Evolutionary conservation across 164 flowering plant genomes (phyloP).

Genomic region (Malania oleifera): DNA sequence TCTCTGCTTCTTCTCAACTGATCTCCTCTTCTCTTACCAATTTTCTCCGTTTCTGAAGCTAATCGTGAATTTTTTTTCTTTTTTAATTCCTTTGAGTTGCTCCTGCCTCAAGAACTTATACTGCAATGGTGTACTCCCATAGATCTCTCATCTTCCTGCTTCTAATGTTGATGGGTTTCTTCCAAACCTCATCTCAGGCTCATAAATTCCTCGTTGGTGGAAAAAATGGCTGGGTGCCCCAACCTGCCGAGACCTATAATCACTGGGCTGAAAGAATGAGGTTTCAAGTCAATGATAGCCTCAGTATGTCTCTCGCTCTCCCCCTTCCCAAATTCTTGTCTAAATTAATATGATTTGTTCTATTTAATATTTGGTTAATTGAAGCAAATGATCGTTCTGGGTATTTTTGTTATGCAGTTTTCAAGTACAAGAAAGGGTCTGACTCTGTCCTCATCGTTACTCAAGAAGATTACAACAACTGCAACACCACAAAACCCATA

Average conservation of each 20-base stretch:
- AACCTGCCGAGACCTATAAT: conserved; percentile 42
- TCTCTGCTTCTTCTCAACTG: too few species aligned
- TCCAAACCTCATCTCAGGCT: conserved; percentile 30
- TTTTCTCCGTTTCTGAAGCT: too few species aligned
- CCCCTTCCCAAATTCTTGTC: too few species aligned
- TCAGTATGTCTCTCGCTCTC: conserved; percentile 32
- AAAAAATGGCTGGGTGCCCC: conserved; percentile 54
- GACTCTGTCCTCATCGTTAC: conserved; percentile 45
- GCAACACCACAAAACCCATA: conserved; percentile 34
- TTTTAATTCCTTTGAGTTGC: too few species aligned
- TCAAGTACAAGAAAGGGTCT: conserved; percentile 36
- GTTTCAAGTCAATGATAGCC: conserved; percentile 58
- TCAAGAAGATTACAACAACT: conserved; percentile 30
- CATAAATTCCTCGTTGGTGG: conserved; percentile 54
- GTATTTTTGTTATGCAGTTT: conserved; percentile 22
- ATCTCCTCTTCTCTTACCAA: too few species aligned
- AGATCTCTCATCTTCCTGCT: conserved; percentile 8
- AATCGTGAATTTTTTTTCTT: too few species aligned
- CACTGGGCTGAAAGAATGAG: conserved; percentile 57
- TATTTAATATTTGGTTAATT: background rate
- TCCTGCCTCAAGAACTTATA: too few species aligned
- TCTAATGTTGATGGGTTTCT: conserved; percentile 17
- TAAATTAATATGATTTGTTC: background rate
- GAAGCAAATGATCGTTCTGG: too few species aligned
- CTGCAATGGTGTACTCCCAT: conserved; percentile 22